These are phyloP conservation scores for Tuber borchii DNA, from an alignment of 495 filamentous ascomycete genomes.

Conservation along the genomic window DNA sequence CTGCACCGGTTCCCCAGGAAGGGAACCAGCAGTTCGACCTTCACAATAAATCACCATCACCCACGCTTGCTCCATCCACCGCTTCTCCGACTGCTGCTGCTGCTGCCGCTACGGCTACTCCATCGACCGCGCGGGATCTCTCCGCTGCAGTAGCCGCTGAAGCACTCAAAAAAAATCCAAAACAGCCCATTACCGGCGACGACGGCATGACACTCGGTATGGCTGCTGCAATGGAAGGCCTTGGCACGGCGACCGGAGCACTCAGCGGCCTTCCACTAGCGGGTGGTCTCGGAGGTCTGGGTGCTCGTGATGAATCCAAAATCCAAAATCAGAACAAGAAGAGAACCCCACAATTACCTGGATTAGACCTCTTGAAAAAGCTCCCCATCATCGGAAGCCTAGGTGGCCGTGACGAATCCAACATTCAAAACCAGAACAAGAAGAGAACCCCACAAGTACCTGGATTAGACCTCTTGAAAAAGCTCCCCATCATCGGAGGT, in stretches of 20 bases:
- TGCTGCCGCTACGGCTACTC: conserved; percentile 1
- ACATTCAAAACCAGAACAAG: not conserved
- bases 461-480: not conserved
- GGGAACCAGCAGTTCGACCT: conserved; percentile 32
- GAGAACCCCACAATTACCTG: conserved; percentile 1
- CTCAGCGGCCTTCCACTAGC: conserved; percentile 18
- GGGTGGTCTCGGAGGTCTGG: conserved; percentile 19
- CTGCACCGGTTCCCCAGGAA: conserved; percentile 28
- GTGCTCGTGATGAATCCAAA: conserved; percentile 5
- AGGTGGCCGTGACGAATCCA: conserved; percentile 8
- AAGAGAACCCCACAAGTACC: conserved; percentile 8
- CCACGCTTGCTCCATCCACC: conserved; percentile 10
- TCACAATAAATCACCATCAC: conserved; percentile 27
- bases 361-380: not conserved
- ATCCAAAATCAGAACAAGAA: not conserved
- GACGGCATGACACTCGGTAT: conserved; percentile 29
- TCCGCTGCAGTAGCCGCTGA: not conserved
- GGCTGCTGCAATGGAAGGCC: conserved; percentile 27
- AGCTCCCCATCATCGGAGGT: conserved; percentile 17
- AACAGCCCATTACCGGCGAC: conserved; percentile 20
- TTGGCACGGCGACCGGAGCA: conserved; percentile 14
- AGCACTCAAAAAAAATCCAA: not conserved
- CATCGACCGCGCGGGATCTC: not conserved
- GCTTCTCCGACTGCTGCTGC: conserved; percentile 1
- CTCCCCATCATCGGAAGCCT: conserved; percentile 20